Base-by-base conservation (phyloP, 345 rosid genomes). In the Punica granatum region DNA sequence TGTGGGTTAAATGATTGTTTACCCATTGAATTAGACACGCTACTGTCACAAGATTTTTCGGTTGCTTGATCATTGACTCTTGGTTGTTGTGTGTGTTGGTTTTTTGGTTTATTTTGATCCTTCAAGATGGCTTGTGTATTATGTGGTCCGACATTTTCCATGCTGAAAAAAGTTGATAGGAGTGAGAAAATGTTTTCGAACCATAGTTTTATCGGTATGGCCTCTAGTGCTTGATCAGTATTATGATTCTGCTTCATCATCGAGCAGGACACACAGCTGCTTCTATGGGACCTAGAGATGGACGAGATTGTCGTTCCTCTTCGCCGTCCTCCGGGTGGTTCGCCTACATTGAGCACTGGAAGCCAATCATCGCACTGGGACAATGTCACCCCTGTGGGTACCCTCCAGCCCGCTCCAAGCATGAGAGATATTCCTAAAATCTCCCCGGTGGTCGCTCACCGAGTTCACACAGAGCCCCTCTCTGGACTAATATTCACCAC, bases 321-420 rank as follows among this genome's bases (percentile, higher is more conserved):
- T 39, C 90, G 98, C 30, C 82, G 98, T 41, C 88, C 96, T 66
- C 89, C 86, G 36, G 99, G 97, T 72, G 99, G 98, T 48, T 95
- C 99, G 26, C 99, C 98, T 11, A 90, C 98, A 63, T 90, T 82
- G 81, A 90, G 96, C 67, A 73, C 97, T 1, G 99, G 99, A 76
- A 95, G 98, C 84, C 99, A 92, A 72, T 92, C 99, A 41, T 79
- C 98, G 25, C 99, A 95, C 69, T 95, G 99, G 99, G 99, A 95
- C 87, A 95, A 78, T 67, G 74, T 68, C 41, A 67, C 69, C 71
- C 96, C 97, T 7, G 61, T 87, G 67, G 96, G 98, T 46, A 86
- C 90, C 62, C 82, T 95, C 69, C 99, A 92, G 75, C 87, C 97
- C 33, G 98, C 99, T 56, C 98, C 98, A 62, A 90, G 91, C 81